phyloP scores from a whole-genome alignment of 2,329 filamentous ascomycete species.

The Cytospora chrysosperma region DNA sequence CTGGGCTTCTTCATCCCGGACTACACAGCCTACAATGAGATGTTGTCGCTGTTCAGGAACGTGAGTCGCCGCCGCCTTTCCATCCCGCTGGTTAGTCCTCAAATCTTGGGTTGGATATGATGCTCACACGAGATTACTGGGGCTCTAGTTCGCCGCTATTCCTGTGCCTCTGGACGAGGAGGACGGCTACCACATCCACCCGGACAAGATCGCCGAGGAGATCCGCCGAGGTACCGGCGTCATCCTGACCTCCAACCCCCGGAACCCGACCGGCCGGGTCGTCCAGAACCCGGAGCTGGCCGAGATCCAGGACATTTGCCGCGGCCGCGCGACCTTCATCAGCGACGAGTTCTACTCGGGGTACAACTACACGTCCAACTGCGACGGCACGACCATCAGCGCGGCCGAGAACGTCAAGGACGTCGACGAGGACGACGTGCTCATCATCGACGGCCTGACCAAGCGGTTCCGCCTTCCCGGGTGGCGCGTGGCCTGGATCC shows the following conservation, averaged over 20 bases:
- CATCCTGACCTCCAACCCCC: slow-evolving; percentile 90
- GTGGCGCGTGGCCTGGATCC: slow-evolving; percentile 95
- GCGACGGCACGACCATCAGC: slow-evolving; percentile 85
- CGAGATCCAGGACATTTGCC: slow-evolving; percentile 90
- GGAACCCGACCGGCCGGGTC: slow-evolving; percentile 90
- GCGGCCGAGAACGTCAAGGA: slow-evolving; percentile 88
- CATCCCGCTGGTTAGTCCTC: slow-evolving; percentile 10
- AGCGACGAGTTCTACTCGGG: slow-evolving; percentile 96
- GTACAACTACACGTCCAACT: slow-evolving; percentile 93
- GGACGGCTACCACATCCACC: slow-evolving; percentile 90
- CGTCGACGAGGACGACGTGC: slow-evolving; percentile 84
- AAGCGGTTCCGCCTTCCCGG: slow-evolving; percentile 96
- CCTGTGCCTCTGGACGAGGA: slow-evolving; percentile 80
- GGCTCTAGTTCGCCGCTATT: slow-evolving; percentile 71
- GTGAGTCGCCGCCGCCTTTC: slow-evolving; percentile 41
- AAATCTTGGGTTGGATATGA: neutral
- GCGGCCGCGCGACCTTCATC: slow-evolving; percentile 85
- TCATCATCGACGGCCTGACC: slow-evolving; percentile 93
- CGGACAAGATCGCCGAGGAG: slow-evolving; percentile 89
- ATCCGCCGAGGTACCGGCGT: slow-evolving; percentile 83
- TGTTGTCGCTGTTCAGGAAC: slow-evolving; percentile 93
- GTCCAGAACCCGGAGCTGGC: slow-evolving; percentile 81
- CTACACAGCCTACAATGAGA: slow-evolving; percentile 96
- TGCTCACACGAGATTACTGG: slow-evolving; percentile 4
- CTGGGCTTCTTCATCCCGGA: slow-evolving; percentile 92